Conservation (phyloP, 805 yeast genomes). For the Candida wancherniae region DNA sequence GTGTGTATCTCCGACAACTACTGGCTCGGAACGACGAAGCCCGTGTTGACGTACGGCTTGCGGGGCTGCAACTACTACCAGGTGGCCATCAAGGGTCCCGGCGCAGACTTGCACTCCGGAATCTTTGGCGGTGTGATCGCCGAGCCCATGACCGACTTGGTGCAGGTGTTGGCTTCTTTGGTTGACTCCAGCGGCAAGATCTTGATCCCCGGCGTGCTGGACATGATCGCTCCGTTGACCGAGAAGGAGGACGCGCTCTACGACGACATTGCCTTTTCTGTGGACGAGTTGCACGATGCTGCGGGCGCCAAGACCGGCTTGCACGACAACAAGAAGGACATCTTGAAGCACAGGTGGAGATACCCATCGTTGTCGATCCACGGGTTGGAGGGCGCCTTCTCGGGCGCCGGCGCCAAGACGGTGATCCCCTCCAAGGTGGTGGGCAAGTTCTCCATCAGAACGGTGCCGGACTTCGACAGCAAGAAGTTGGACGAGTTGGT, state of each 20-base stretch:
- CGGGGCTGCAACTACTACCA: constrained; percentile 96
- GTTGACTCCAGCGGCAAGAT: constrained; percentile 83
- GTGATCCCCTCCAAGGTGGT: constrained; percentile 92
- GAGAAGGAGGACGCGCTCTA: constrained; percentile 73
- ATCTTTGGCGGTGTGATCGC: constrained; percentile 95
- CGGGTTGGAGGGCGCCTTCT: constrained; percentile 97
- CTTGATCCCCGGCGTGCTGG: constrained; percentile 79
- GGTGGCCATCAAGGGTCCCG: constrained; percentile 79
- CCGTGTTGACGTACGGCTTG: constrained; percentile 94
- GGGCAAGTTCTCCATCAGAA: constrained; percentile 95
- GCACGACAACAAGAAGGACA: constrained; percentile 71
- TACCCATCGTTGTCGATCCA: constrained; percentile 93
- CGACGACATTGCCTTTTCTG: constrained; percentile 78
- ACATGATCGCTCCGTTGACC: constrained; percentile 93
- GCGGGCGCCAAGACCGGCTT: constrained; percentile 83
- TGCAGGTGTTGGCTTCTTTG: constrained; percentile 68
- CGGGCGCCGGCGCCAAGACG: constrained; percentile 93
- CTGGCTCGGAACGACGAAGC: constrained; percentile 97
- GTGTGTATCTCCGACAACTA: constrained; percentile 96
- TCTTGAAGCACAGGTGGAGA: constrained; percentile 98
- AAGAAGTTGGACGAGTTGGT: constrained; percentile 75
- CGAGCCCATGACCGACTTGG: constrained; percentile 94
- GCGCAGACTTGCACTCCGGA: constrained; percentile 96
- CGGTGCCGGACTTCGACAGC: constrained; percentile 91
- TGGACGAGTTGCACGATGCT: constrained; percentile 81